Evolutionary conservation across 139 green algal species (phyloP), one percentile per base, ranked within the genome.

Genomic region (Pycnococcus provasolii): DNA sequence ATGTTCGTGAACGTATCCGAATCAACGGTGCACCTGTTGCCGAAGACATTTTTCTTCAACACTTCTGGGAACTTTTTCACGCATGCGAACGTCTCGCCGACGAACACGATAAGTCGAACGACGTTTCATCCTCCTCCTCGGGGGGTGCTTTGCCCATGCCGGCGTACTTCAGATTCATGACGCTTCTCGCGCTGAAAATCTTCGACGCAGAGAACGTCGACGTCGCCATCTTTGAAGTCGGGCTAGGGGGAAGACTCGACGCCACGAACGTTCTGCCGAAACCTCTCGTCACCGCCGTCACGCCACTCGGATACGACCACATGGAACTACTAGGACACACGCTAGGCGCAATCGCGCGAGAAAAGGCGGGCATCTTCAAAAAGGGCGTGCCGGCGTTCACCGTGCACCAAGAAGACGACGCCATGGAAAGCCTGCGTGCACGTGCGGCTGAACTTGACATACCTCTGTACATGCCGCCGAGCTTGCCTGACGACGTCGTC

Each of bases 361-460:
- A 99, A 66, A 99, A 99, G 81, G 93, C 86, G 2, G 67, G 91
- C 58, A 95, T 97, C 65, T 83, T 97, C 58, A 92, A 95, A 78
- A 6, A 60, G 0, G 74, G 80, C 4, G 53, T 66, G 4, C 81
- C 86, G 0, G 88, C 83, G 1, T 81, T 93, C 55, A 95, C 86
- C 2, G 81, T 70, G 58, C 51, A 74, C 8, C 39, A 66, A 37
- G 9, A 62, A 5, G 64, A 44, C 39, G 11, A 39, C 41, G 40
- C 41, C 9, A 37, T 65, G 11, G 62, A 61, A 26, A 51, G 6
- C 8, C 54, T 61, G 54, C 54, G 13, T 6, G 77, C 76, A 7
- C 50, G 71, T 2, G 81, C 85, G n/a, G 67, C 42, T 11, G 44
- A 42, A 1, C 79, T 82, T 7, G 69, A 78, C 3, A 57, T 72